Base-by-base conservation (phyloP, 257 asterid species). In the Ophiorrhiza pumila region DNA sequence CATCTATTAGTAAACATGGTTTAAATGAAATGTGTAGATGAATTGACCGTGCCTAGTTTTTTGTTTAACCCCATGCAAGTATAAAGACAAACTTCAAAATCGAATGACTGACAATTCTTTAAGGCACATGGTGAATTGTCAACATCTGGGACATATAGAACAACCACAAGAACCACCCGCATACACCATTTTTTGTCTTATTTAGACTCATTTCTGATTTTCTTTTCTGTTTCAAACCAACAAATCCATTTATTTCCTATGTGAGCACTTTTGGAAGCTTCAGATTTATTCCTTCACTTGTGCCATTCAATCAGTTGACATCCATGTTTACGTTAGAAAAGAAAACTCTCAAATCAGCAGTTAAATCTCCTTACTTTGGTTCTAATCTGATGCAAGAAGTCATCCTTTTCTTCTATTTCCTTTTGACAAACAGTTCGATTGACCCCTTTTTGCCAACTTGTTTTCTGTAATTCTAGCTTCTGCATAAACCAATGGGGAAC, bases 341-440 rank as follows among this genome's bases (percentile, higher is more conserved):
- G 57, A 64, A 71, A 49, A 15, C 13, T 10, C n/a, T 47, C 22
- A 45, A 3, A 49, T 69, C 34, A 35, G 64, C 32, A 35, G 56
- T 3, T 20, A 72, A 27, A 66, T 65, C 43, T 62, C 69, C 93
- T 90, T 71, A 95, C 99, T 82, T 89, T 95, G 65, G 89, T 76
- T 86, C 98, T 86, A 77, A 95, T 95, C 87, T 95, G 99, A 70
- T 89, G 96, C 78, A 95, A 88, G 71, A 95, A 95, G 78, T 92
- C 98, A 25, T 83, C 88, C 77, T 87, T 90, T 79, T 83, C 93
- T 65, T 87, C 90, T 37, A 70, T 42, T 74, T 75, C 84, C 84
- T 83, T 82, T 68, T 52, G 72, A 49, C 25, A 41, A 66, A 68
- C 71, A 65, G 71, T 80, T 78, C 31, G 86, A 75, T 71, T 64